phyloP scores from a whole-genome alignment of 352 stramenopile genomes.

The Pythium coloratum region DNA sequence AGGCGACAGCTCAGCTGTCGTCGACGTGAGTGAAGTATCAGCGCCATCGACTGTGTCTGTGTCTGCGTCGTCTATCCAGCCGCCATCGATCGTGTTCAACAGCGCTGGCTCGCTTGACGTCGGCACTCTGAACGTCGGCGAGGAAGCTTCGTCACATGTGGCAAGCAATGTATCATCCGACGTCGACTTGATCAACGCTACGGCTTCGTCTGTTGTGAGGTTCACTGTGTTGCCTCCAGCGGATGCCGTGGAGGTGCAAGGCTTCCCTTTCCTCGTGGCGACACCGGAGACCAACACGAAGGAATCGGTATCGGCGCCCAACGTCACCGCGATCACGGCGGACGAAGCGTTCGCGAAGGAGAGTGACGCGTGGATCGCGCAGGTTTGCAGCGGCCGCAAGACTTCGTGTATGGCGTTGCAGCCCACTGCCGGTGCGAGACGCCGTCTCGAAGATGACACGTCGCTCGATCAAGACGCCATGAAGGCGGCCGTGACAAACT shows the following conservation, averaged over 20 bases:
- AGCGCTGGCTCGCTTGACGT: conserved; percentile 1
- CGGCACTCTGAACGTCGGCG: conserved; percentile 1
- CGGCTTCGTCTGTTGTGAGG: not conserved
- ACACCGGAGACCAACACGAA: too few species aligned
- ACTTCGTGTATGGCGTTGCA: not conserved
- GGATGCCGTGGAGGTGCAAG: not conserved
- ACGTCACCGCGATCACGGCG: too few species aligned
- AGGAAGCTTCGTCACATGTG: not conserved
- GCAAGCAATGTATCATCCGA: not conserved
- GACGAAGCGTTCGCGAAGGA: not conserved
- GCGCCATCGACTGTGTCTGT: too few species aligned
- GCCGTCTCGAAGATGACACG: not conserved
- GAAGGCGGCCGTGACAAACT: too few species aligned
- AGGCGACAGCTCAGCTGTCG: too few species aligned
- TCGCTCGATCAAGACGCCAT: not conserved
- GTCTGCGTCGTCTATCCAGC: too few species aligned
- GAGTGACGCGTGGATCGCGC: conserved; percentile 2
- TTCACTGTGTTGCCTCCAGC: conserved; percentile 1
- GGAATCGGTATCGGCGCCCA: too few species aligned
- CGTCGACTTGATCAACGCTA: too few species aligned
- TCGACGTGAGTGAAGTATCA: too few species aligned
- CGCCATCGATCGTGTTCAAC: not conserved
- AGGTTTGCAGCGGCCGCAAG: not conserved
- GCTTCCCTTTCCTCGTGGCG: conserved; percentile 2
- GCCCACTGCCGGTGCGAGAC: too few species aligned